A percentile compares a stretch with the other conserved stretches of the same genome.
Evolutionary conservation across 441 rosid genomes (phyloP).

Genomic region (Gossypium trilobum): DNA sequence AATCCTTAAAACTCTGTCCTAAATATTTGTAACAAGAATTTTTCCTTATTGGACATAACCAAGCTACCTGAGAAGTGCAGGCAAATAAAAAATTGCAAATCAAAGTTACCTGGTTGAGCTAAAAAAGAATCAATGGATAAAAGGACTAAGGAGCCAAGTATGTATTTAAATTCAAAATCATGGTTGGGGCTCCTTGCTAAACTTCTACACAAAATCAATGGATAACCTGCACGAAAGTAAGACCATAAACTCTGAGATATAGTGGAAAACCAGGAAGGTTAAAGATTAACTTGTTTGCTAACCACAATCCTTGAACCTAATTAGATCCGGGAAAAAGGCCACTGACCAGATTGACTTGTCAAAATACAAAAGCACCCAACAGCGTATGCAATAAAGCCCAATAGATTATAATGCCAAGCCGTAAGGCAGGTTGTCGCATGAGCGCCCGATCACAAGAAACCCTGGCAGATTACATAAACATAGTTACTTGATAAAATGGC

Average conservation of each 20-base stretch:
- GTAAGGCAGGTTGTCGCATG: slow-evolving; percentile 84
- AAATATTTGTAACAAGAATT: slow-evolving; percentile 21
- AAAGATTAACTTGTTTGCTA: background rate
- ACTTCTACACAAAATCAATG: background rate
- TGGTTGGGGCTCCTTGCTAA: background rate
- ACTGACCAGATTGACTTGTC: slow-evolving; percentile 27
- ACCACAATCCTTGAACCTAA: background rate
- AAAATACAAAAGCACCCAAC: slow-evolving; percentile 64
- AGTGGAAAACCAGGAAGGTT: background rate
- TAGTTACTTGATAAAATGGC: background rate
- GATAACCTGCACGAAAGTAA: background rate
- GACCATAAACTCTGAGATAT: background rate
- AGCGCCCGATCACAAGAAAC: slow-evolving; percentile 95
- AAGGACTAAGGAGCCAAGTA: background rate
- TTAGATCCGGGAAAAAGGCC: background rate
- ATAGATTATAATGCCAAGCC: slow-evolving; percentile 78
- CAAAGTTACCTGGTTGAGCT: slow-evolving; percentile 17
- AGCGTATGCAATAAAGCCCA: slow-evolving; percentile 88
- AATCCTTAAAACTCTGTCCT: slow-evolving; percentile 16
- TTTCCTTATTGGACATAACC: slow-evolving; percentile 36
- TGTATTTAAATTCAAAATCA: background rate
- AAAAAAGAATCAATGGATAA: slow-evolving; percentile 14
- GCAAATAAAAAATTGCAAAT: slow-evolving; percentile 6
- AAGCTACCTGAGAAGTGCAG: slow-evolving; percentile 27
- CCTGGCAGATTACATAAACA: slow-evolving; percentile 35